Evolutionary conservation across 345 rosid genomes (phyloP), one percentile per base, ranked within the genome.

Genomic region (Camelina sativa): DNA sequence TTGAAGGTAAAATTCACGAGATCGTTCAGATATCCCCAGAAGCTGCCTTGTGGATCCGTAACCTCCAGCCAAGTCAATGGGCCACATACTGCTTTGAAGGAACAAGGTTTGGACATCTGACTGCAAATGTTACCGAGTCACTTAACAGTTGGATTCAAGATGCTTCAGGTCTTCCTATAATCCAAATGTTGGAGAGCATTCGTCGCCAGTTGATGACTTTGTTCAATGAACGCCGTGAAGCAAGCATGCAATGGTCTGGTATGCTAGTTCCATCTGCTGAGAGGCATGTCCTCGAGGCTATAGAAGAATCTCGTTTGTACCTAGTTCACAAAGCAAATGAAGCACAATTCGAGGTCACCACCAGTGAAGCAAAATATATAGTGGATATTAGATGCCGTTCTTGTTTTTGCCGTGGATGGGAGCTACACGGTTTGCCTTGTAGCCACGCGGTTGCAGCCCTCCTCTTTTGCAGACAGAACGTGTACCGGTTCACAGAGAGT

Each of bases 381-480:
- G 97, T 91, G 57, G 96, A 91, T 77, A 87, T 94, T 22, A 84
- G 86, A 28, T 81, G 75, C 76, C 46, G 97, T 89, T 82, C 71
- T 41, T 94, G 98, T 84, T 79, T 65, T 50, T 95, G 97, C 57
- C 88, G 92, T 23, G 97, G 99, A 30, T 95, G 99, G 99, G 92
- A 95, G 68, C 78, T 90, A 62, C 84, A 88, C 19, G 99, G 97
- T 54, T 77, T 95, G 71, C 99, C 99, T n/a, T 95, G 99, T 68
- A 89, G 97, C 48, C 99, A 92, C 63, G 97, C 99, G 16, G 99
- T 90, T 67, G 93, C 99, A 0, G 97, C 97, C 16, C 93, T 95
- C 69, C 92, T 91, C 61, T 90, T 93, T 62, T 91, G 97, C 86
- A 79, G 97, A 81, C 98, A 90, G 85, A 85, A 88, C 58, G 98